Evolutionary conservation across 1,284 basidiomycete genomes (phyloP), one percentile per base, ranked within the genome.

Genomic region (Cutaneotrichosporon sp.): DNA sequence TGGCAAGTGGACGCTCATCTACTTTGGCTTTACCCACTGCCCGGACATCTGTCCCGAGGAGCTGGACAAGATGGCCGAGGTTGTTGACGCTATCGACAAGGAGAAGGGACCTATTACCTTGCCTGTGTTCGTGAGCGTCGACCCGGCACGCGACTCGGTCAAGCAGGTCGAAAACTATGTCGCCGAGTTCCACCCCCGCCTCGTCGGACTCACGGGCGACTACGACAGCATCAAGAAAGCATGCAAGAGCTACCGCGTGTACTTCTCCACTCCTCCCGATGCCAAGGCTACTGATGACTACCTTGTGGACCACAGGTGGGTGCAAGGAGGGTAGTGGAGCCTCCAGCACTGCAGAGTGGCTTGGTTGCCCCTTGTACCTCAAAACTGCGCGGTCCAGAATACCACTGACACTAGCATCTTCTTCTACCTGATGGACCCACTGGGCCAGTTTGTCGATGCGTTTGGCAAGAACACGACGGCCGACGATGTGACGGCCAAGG

Each of bases 11-110:
- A 90, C 85, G 46, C 82, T 99, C 69, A 88, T 99, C 62, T 99
- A 99, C 82, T 97, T 97, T 80, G 94, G 94, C 14, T 97, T 97
- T 82, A 94, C 93, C 36, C 94, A 97, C 80, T 97, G 94, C 79
- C 97, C 96, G 4, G 97, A 99, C 80, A 98, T 99, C 66, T 99
- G 96, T 78, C 96, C 96, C 2, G 92, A 97, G 68, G 96, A 99
- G 81, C 85, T 99, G 36, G 96, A 99, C 84, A 99, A 99, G 84
- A 89, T 98, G 85, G 88, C 89, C 22, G 84, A 82, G 1, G 89
- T 95, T n/a, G 85, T 98, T 38, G 84, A 90, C 49, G 82, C 63
- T 61, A 62, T 82, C 89, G 91, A 92, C 74, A 86, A 88, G 68
- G 81, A 86, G 62, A 83, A 87, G 69, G 86, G 85, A 2, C 67